Base-by-base conservation (phyloP, 768 basidiomycete species). In the Panellus pusillus region DNA sequence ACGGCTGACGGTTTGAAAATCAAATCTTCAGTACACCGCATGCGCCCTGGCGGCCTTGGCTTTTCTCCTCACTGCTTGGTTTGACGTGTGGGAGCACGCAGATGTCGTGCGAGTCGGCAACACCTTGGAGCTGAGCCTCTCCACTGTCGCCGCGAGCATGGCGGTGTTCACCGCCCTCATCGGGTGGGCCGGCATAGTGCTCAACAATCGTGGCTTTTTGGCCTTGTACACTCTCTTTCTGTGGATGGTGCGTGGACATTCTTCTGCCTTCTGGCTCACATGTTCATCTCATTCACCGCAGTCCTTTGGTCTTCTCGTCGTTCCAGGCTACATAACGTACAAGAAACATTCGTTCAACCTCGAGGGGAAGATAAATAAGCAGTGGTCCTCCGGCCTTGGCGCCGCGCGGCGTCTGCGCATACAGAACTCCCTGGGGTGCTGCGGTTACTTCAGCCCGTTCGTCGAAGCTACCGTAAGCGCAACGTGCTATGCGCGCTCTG, bases 201-300 rank as follows among this genome's bases (percentile, higher is more conserved):
- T 91, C 63, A 93, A 93, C 79, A 91, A 91, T 68, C 89, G 91
- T 73, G 49, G 71, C 79, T 86, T 87, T 74, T 77, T 86, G 44
- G 82, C 83, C 20, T 66, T 81, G 35, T 86, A 84, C 67, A 71
- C 84, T 56, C 83, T 84, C 63, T 60, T 82, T 40, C 77, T 82
- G 46, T 87, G 85, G 85, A 66, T 81, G 61, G 32, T 35, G 32
- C 32, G 7, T 3, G 32, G 32, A 11, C 32, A 4, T 14, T 11
- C 14, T 9, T 35, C 3, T 35, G 11, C 32, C 8, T 14, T 14
- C 14, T 35, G 3, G 32, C 32, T 35, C 32, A 35, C 32, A 35
- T 7, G 24, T 24, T 24, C 24, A 24, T 24, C 6, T 24, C 24
- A 24, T 24, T 35, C 32, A 2, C 14, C 8, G 11, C 32, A 35